Evolutionary conservation across 2,329 filamentous ascomycete species (phyloP).

Genomic region (Claviceps africana): DNA sequence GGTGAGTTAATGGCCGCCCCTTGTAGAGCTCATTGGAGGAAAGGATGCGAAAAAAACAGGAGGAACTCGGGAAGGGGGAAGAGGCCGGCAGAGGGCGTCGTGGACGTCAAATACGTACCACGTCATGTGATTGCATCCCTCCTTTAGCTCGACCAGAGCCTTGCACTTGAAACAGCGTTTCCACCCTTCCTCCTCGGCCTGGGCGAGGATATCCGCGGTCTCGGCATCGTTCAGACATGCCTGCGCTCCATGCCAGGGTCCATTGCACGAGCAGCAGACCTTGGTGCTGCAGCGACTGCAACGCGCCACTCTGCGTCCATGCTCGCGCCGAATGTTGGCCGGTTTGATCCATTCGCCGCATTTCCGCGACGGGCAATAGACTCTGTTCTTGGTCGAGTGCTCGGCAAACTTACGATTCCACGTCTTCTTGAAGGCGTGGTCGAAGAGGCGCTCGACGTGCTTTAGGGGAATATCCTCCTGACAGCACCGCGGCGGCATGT

Average conservation of each 20-base stretch:
- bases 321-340: constrained; percentile 44
- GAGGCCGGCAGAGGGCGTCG: not conserved
- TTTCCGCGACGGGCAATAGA: constrained; percentile 60
- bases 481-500: constrained; percentile 81
- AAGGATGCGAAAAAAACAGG: no score
- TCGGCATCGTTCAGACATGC: constrained; percentile 63
- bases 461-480: constrained; percentile 57
- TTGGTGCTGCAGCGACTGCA: constrained; percentile 60
- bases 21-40: not conserved
- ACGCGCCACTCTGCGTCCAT: constrained; percentile 49
- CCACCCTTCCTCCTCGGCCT: constrained; percentile 56
- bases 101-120: constrained; percentile 55
- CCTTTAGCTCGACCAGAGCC: constrained; percentile 61
- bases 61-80: no score
- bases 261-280: constrained; percentile 61
- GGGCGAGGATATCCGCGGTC: constrained; percentile 45
- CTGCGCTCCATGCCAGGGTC: constrained; percentile 54
- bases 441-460: constrained; percentile 64
- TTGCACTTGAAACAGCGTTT: constrained; percentile 63
- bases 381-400: constrained; percentile 56
- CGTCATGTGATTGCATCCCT: constrained; percentile 80
- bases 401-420: constrained; percentile 77
- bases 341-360: constrained; percentile 76
- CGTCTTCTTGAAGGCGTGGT: constrained; percentile 55
- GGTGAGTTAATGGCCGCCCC: not conserved